Conservation (phyloP, 805 yeast species). For the Priceomyces haplophilus region DNA sequence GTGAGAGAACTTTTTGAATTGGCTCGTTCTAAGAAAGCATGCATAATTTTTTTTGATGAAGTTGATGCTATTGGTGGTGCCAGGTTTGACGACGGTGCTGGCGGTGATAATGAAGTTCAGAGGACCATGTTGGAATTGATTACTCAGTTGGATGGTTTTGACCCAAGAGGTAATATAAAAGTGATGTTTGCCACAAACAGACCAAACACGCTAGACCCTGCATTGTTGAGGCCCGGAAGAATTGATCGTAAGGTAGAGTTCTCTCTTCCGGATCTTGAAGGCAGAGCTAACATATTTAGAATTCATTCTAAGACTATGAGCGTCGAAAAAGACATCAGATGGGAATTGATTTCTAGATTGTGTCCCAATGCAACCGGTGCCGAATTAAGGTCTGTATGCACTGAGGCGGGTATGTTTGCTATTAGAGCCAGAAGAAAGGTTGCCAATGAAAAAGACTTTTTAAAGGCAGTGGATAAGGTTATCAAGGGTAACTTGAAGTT, state of each 20-base stretch:
- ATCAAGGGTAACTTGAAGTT: slow-evolving; percentile 98
- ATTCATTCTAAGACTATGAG: slow-evolving; percentile 98
- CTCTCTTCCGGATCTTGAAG: slow-evolving; percentile 93
- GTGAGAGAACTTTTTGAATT: slow-evolving; percentile 97
- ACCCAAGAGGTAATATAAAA: slow-evolving; percentile 97
- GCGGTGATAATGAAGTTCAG: slow-evolving; percentile 98
- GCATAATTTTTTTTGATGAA: slow-evolving; percentile 97
- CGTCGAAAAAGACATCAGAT: slow-evolving; percentile 93
- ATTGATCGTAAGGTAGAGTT: slow-evolving; percentile 98
- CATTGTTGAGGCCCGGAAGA: slow-evolving; percentile 96
- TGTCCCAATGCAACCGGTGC: slow-evolving; percentile 99
- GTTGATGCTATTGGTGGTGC: slow-evolving; percentile 99
- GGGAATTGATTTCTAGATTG: slow-evolving; percentile 96
- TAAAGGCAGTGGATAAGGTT: slow-evolving; percentile 97
- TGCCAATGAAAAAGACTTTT: slow-evolving; percentile 95
- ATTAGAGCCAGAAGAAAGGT: slow-evolving; percentile 97
- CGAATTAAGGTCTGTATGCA: slow-evolving; percentile 95
- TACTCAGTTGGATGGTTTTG: slow-evolving; percentile 97
- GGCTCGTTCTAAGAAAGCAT: slow-evolving; percentile 98
- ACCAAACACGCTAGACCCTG: slow-evolving; percentile 97
- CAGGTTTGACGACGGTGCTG: slow-evolving; percentile 99
- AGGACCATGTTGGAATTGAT: slow-evolving; percentile 98
- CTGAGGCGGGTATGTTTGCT: slow-evolving; percentile 99
- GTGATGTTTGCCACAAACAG: slow-evolving; percentile 99
- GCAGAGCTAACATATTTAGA: slow-evolving; percentile 95